phyloP scores from a whole-genome alignment of 768 basidiomycete genomes.

The Auricularia heimuer region DNA sequence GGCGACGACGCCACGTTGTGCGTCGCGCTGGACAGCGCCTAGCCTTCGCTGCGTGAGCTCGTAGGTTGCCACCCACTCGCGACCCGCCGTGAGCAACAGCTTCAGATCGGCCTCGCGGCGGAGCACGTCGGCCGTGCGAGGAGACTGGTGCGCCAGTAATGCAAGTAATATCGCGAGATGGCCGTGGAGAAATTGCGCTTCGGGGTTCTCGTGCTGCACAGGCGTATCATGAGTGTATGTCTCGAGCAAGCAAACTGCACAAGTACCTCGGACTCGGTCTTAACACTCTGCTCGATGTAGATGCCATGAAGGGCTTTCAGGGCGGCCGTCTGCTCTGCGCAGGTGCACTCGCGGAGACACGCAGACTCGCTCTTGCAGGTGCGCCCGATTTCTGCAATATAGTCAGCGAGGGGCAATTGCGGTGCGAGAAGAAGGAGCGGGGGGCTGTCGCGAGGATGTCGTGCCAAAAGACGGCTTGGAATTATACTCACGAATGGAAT shows the following conservation, averaged over 20 bases:
- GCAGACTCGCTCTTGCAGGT: slow-evolving; percentile 38
- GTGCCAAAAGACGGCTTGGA: neutral
- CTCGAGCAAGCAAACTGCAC: slow-evolving; percentile 28
- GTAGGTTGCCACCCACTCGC: neutral
- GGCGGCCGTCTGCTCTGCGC: slow-evolving; percentile 33
- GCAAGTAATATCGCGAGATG: slow-evolving; percentile 71
- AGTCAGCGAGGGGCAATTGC: neutral
- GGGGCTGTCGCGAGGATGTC: no score
- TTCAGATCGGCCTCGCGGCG: neutral
- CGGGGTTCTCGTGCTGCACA: slow-evolving; percentile 5
- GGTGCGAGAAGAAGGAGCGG: no score
- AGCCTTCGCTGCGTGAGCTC: neutral
- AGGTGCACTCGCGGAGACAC: slow-evolving; percentile 48
- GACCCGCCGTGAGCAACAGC: neutral
- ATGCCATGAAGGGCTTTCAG: slow-evolving; percentile 42
- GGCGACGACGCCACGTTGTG: neutral
- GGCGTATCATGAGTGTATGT: neutral
- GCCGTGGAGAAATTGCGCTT: slow-evolving; percentile 37
- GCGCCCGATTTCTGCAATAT: slow-evolving; percentile 37
- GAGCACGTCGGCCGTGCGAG: neutral
- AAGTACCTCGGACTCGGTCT: slow-evolving; percentile 19
- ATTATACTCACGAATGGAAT: neutral
- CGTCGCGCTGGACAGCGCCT: neutral
- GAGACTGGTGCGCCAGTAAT: slow-evolving; percentile 29
- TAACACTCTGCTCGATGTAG: slow-evolving; percentile 27